Conservation (phyloP, 164 flowering plant genomes). For the Echeveria elegans region DNA sequence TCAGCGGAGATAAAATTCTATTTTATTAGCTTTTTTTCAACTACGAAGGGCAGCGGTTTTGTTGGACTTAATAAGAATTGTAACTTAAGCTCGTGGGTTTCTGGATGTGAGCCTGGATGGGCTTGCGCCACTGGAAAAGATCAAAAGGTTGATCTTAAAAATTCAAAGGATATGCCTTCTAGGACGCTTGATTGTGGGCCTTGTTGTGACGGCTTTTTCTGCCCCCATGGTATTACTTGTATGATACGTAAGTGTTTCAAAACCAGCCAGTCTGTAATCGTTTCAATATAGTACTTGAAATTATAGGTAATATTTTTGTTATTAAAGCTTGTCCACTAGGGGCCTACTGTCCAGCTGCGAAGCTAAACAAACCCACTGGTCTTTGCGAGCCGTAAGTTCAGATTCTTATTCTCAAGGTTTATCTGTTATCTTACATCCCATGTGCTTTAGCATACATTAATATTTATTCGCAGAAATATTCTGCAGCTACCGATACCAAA, state of each 20-base stretch:
- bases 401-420: constrained; percentile 11
- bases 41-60: constrained; percentile 25
- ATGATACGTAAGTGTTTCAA: constrained; percentile 81
- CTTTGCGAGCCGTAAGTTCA: constrained; percentile 89
- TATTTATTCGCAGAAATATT: constrained; percentile 21
- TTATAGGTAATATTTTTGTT: constrained; percentile 9
- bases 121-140: constrained; percentile 44
- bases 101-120: constrained; percentile 99
- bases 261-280: not conserved
- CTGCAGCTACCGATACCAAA: constrained; percentile 75
- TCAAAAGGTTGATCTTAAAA: constrained; percentile 40
- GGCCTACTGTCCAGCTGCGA: constrained; percentile 73
- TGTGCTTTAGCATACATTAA: constrained; percentile 17
- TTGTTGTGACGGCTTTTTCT: constrained; percentile 38
- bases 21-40: constrained; percentile 31
- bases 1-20: constrained; percentile 79
- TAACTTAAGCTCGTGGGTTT: constrained; percentile 63
- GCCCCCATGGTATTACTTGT: constrained; percentile 86
- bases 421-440: not conserved
- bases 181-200: constrained; percentile 26
- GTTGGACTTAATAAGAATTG: constrained; percentile 79
- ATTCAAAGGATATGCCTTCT: constrained; percentile 37
- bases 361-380: constrained; percentile 62
- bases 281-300: not conserved
- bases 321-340: constrained; percentile 91